Evolutionary conservation across 805 yeast genomes (phyloP), one percentile per base, ranked within the genome.

Genomic region (Saccharomyces mikatae): DNA sequence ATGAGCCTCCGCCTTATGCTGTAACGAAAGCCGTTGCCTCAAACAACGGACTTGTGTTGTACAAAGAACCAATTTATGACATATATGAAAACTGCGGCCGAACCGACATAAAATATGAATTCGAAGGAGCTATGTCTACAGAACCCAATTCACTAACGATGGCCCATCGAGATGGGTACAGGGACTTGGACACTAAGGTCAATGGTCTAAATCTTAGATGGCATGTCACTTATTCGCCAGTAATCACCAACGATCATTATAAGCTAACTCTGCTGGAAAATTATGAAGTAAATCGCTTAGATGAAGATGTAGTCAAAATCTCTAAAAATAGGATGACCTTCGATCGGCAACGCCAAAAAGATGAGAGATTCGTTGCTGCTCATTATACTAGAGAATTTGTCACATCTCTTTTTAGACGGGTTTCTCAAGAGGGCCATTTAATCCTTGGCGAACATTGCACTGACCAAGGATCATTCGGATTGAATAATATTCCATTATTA

Each of bases 1-100:
- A 52, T 10, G 59, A 51, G 6, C 55, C 57, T n/a, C 63, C 62
- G 3, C 62, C 58, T 11, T 55, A 51, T 14, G 24, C 44, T 36
- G 46, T 54, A 8, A 52, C 47, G 22, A 56, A 54, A 30, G 26
- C 56, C 1, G 54, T 59, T 13, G 24, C 41, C 1, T 27, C 50
- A 29, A 50, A 55, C 21, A 36, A 30, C 28, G 27, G 41, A n/a
- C 32, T 55, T 14, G 47, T 51, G 17, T 36, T 60, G 3, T 58
- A 55, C 28, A 59, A 56, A 46, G 46, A 53, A 10, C 54, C 58
- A 9, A 56, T 54, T 21, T 57, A 58, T 30, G 54, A 59, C 29
- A 51, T 59, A 17, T 53, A 54, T 24, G 17, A 17, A 36, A 17
- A 17, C 17, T 14, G 27, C 11, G 28, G 32, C 2, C 30, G 48